These are phyloP conservation scores for Aegilops tauschii DNA, from an alignment of 176 grass and related monocot species.

Conservation along the genomic window DNA sequence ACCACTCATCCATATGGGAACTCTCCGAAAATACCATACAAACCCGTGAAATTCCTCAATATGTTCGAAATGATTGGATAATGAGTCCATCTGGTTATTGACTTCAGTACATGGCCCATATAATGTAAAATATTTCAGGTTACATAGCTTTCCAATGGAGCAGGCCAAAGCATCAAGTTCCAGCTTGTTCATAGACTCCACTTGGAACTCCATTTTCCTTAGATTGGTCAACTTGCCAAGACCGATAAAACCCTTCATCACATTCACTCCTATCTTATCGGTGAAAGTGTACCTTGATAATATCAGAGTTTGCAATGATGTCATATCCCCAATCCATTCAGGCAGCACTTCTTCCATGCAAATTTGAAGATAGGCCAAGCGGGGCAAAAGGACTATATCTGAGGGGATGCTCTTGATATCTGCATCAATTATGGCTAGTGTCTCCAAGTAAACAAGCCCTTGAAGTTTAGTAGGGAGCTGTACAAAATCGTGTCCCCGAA, in stretches of 20 bases:
- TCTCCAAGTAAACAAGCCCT: neutral
- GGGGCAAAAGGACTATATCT: neutral
- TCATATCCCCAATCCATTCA: neutral
- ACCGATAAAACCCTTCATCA: neutral
- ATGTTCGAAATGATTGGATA: neutral
- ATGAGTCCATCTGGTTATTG: neutral
- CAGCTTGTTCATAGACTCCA: no score
- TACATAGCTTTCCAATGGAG: neutral
- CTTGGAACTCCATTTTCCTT: rapidly evolving
- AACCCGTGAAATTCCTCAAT: rapidly evolving
- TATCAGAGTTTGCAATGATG: no score
- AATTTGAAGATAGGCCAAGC: neutral
- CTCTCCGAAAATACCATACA: rapidly evolving
- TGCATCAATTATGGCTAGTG: no score
- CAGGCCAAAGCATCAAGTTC: neutral
- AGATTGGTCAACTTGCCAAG: neutral
- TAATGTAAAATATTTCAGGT: neutral
- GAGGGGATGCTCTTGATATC: neutral
- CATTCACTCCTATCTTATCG: no score
- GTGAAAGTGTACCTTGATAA: no score
- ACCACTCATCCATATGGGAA: neutral
- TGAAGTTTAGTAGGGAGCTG: no score
- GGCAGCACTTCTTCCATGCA: no score
- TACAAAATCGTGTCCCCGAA: no score
- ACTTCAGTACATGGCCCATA: rapidly evolving